Conservation (phyloP, 2,329 filamentous ascomycete genomes). For the Emmonsia crescens region DNA sequence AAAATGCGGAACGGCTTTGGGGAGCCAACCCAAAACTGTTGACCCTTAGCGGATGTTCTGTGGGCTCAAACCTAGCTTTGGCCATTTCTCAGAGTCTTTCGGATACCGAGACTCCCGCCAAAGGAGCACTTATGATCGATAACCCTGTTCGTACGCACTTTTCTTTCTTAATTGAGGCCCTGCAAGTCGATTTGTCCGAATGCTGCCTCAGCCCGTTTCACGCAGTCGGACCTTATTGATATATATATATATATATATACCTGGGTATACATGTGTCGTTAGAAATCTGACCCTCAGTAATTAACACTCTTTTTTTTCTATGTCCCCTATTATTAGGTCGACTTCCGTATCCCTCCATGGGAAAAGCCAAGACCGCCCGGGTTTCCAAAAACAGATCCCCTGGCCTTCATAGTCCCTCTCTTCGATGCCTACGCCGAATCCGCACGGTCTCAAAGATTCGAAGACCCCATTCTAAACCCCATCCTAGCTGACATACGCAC, state of each 20-base stretch:
- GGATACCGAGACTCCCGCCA: conserved; percentile 20
- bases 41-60: conserved; percentile 37
- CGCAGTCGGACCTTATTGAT: too few species aligned
- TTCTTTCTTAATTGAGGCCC: neutral
- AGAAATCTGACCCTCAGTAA: neutral
- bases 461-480: conserved; percentile 30
- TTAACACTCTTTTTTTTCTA: neutral
- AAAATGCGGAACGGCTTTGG: conserved; percentile 27
- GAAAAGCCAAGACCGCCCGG: conserved; percentile 30
- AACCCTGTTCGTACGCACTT: conserved; percentile 16
- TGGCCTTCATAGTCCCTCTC: conserved; percentile 30
- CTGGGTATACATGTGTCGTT: neutral
- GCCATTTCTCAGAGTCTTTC: conserved; percentile 19
- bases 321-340: conserved; percentile 17
- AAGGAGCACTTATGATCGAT: conserved; percentile 34
- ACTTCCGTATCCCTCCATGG: conserved; percentile 30
- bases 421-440: conserved; percentile 36
- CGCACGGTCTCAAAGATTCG: conserved; percentile 13
- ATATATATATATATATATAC: neutral
- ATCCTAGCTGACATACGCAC: conserved; percentile 24
- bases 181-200: neutral
- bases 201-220: neutral
- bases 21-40: conserved; percentile 31
- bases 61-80: conserved; percentile 37
- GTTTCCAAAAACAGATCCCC: conserved; percentile 30